A percentile compares a stretch with the other conserved stretches of the same genome.
These are phyloP conservation scores for Aspergillus biplanus DNA, from an alignment of 495 filamentous ascomycete species.

Conservation along the genomic window DNA sequence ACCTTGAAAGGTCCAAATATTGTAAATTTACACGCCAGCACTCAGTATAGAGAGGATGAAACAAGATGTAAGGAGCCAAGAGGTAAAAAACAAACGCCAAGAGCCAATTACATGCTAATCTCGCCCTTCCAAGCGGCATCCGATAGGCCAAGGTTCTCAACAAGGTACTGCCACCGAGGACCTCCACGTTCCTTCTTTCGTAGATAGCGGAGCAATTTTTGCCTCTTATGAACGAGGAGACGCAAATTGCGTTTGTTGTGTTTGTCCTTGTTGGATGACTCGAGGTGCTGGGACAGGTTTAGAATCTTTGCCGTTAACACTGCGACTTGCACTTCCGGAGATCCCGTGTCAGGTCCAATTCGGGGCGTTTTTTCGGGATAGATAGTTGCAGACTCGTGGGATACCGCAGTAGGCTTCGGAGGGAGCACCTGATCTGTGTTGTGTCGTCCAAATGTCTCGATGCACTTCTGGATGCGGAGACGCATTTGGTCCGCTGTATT, in stretches of 20 bases:
- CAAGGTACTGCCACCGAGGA: slow-evolving; percentile 80
- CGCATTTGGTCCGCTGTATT: slow-evolving; percentile 74
- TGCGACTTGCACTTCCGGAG: slow-evolving; percentile 94
- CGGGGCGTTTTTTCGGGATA: slow-evolving; percentile 61
- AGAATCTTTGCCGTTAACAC: slow-evolving; percentile 95
- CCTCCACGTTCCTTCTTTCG: slow-evolving; percentile 88
- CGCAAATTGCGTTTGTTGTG: slow-evolving; percentile 90
- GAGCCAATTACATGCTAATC: slow-evolving; percentile 66
- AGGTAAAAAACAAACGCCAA: slow-evolving; percentile 19
- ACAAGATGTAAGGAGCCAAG: slow-evolving; percentile 18
- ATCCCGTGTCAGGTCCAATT: slow-evolving; percentile 87
- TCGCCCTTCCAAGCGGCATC: slow-evolving; percentile 86
- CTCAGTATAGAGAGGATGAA: slow-evolving; percentile 13
- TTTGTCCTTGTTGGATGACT: slow-evolving; percentile 71
- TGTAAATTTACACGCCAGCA: slow-evolving; percentile 28
- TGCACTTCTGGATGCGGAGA: slow-evolving; percentile 78
- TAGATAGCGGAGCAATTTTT: slow-evolving; percentile 85
- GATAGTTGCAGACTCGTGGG: slow-evolving; percentile 29
- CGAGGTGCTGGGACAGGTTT: slow-evolving; percentile 65
- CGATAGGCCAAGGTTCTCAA: slow-evolving; percentile 80
- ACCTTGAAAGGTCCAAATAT: slow-evolving; percentile 13
- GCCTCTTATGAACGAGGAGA: slow-evolving; percentile 82
- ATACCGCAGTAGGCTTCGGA: slow-evolving; percentile 50
- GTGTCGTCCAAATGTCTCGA: slow-evolving; percentile 88
- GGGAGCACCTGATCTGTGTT: slow-evolving; percentile 74